Evolutionary conservation across 306 rosid species (phyloP).

Genomic region (Fagus crenata): DNA sequence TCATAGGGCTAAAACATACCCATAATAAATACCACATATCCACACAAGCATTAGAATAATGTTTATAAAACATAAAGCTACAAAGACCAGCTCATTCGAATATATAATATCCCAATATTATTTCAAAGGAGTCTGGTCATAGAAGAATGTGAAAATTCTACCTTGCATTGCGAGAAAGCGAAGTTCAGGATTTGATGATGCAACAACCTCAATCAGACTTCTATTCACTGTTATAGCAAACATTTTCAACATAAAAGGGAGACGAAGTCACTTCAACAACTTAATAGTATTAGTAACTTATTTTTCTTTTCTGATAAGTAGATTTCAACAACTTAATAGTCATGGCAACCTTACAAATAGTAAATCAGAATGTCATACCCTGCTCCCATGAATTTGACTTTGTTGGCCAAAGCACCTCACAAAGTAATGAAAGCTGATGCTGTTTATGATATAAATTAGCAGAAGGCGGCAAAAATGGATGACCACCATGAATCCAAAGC

Average conservation of each 20-base stretch:
- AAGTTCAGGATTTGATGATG: constrained; percentile 47
- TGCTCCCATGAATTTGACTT: constrained; percentile 36
- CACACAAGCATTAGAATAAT: not conserved
- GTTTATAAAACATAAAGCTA: not conserved
- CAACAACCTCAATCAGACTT: constrained; percentile 41
- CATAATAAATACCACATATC: not conserved
- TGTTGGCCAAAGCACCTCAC: constrained; percentile 66
- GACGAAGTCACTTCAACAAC: not conserved
- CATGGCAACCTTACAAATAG: constrained; percentile 11
- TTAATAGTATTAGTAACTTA: not conserved
- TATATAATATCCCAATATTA: not conserved
- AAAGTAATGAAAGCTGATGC: constrained; percentile 48
- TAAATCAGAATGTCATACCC: constrained; percentile 40
- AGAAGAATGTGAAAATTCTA: constrained; percentile 29
- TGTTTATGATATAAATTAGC: constrained; percentile 56
- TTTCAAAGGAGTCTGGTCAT: not conserved
- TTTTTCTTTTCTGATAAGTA: not conserved
- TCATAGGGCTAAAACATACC: constrained; percentile 1
- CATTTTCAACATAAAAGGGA: constrained; percentile 5
- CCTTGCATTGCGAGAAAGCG: constrained; percentile 75
- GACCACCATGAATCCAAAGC: constrained; percentile 91
- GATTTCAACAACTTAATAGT: not conserved
- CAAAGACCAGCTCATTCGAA: not conserved
- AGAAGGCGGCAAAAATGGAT: constrained; percentile 68
- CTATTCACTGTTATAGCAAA: constrained; percentile 35